A percentile compares a stretch with the other conserved stretches of the same genome.
Conservation (phyloP, 352 stramenopile species). For the Phytophthora aleatoria region DNA sequence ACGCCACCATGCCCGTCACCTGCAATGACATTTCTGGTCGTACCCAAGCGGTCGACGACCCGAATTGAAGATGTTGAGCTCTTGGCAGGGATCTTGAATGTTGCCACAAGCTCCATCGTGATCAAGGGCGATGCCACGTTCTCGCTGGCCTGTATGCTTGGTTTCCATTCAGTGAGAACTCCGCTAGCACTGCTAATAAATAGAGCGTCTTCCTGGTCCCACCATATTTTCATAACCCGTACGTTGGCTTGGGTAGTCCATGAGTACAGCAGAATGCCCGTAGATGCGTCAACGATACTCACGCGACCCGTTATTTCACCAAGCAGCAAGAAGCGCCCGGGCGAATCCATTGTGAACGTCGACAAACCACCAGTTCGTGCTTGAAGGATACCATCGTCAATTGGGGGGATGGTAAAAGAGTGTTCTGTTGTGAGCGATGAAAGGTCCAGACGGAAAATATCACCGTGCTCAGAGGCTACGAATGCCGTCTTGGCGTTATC, state of each 20-base stretch:
- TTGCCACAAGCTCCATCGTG: constrained; percentile 43
- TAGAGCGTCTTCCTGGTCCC: constrained; percentile 49
- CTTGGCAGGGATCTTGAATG: constrained; percentile 64
- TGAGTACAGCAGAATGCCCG: constrained; percentile 28
- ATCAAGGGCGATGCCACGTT: constrained; percentile 7
- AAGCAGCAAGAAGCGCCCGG: constrained; percentile 49
- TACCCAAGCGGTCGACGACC: constrained; percentile 41
- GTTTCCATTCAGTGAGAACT: constrained; percentile 64
- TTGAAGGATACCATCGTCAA: constrained; percentile 12
- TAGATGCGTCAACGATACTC: constrained; percentile 50
- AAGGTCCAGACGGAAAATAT: constrained; percentile 57
- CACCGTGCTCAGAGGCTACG: constrained; percentile 66
- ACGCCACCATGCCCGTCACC: constrained; percentile 79
- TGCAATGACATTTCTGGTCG: constrained; percentile 61
- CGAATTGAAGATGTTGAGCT: constrained; percentile 57
- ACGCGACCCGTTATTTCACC: constrained; percentile 59
- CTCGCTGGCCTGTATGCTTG: constrained; percentile 14
- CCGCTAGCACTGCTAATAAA: constrained; percentile 69
- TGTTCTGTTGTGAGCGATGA: constrained; percentile 30
- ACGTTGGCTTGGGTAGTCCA: constrained; percentile 59
- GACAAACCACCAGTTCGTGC: constrained; percentile 40
- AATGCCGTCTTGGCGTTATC: constrained; percentile 44
- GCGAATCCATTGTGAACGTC: constrained; percentile 43
- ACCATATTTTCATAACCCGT: constrained; percentile 81
- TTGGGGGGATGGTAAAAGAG: constrained; percentile 35